Base-by-base conservation (phyloP, 176 grass and related monocot species). In the Avena atlantica region DNA sequence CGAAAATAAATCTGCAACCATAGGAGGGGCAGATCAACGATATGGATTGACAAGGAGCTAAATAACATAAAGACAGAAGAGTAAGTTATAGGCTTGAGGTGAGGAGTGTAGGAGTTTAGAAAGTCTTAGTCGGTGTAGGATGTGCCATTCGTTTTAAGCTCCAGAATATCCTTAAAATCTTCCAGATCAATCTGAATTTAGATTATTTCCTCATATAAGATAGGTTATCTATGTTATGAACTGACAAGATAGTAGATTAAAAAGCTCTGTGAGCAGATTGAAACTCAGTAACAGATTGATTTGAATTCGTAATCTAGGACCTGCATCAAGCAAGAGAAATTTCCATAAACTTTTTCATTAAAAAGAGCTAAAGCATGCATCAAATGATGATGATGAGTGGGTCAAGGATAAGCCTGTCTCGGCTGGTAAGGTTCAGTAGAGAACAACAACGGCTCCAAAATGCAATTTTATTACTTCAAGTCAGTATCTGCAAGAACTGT, bases 391-490 rank as follows among this genome's bases (percentile, higher is more conserved):
- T 31, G 23, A 52, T 58, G 52, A 62, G 72, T 25, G 0, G 40
- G 53, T 34, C 14, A 51, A 74, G 42, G 57, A 14, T 67, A 88
- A 83, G 81, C 74, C 42, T 84, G 65, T 75, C 23, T 73, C 12
- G 0, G 17, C 2, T 81, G 25, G 79, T 50, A 51, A 19, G 34
- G 61, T 42, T 24, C 24, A 23, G 47, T 75, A 52, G 21, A 74
- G 12, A 81, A 19, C 61, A 65, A 13, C 40, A 42, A 6, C 5
- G 40, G 40, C 40, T 49, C 63, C 24, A 49, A 52, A 51, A 9
- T 67, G 79, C 5, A 67, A 66, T 68, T 51, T 37, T 48, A 55
- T 67, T 45, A 13, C 17, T 76, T 8, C 6, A 9, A 5, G 45
- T 51, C 25, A 8, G 37, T 17, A 67, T 83, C 51, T 83, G 67